Evolutionary conservation across 352 stramenopile genomes (phyloP), one percentile per base, ranked within the genome.

Genomic region (Phytophthora brassicae): DNA sequence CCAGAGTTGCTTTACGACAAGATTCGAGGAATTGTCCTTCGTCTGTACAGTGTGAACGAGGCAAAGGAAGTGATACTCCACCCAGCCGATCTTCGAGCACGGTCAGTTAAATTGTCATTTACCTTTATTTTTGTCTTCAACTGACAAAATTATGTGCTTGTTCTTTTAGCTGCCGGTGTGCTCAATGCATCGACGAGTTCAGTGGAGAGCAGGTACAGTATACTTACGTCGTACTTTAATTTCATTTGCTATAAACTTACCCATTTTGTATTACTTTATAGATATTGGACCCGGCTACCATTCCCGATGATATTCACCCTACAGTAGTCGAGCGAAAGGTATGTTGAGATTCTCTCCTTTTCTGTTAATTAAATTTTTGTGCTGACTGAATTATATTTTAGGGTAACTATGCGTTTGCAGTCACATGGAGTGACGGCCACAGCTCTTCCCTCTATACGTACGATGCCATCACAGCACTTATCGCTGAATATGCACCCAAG

Each of bases 381-480:
- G n/a, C 38, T 44, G 11, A 44, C n/a, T 62, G 23, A 44, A 19
- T 5, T 16, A 9, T 22, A 14, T 44, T 36, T 36, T 84, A 97
- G 70, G 97, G 97, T 52, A 99, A 99, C 68, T 99, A 99, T 88
- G 97, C 96, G 13, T 91, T 99, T 22, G 92, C 90, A 6, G 92
- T 99, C 23, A 90, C 95, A 50, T 99, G 97, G 97, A 98, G 88
- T 48, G 97, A 99, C 71, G 97, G 96, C 11, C 97, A 99, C 81
- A 89, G 80, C 47, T 98, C 95, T 17, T 94, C 85, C 12, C 79
- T 99, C 22, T 99, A 99, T 79, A 98, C 97, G 12, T 99, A 98
- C 74, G 83, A 96, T 55, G 81, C 87, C 38, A 46, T 96, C 44
- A 77, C 72, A 23, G 64, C 72, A 47, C 72, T 96, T 48, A 79